These are phyloP conservation scores for Juncus inflexus DNA, from an alignment of 176 grass and related monocot genomes.

Conservation along the genomic window DNA sequence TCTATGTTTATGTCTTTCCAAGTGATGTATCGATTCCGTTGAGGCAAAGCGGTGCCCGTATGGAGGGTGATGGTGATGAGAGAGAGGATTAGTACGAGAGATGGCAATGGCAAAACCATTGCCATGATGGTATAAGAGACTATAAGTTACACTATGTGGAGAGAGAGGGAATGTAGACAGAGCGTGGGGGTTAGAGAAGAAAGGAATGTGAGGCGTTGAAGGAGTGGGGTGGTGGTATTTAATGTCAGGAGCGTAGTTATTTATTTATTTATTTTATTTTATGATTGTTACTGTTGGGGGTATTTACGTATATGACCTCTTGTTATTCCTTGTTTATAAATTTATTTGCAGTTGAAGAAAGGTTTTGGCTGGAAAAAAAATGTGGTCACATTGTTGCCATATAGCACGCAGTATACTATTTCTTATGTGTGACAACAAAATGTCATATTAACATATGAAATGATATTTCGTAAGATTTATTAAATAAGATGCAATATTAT, in stretches of 20 bases:
- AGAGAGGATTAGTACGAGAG: constrained; percentile 14
- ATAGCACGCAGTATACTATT: no score
- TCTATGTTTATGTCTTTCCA: constrained; percentile 62
- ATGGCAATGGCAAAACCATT: background rate
- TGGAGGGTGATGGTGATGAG: background rate
- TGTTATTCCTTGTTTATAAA: background rate
- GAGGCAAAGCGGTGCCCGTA: constrained; percentile 9
- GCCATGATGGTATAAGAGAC: constrained; percentile 18
- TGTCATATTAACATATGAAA: no score
- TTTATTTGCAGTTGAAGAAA: background rate
- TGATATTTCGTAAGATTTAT: no score
- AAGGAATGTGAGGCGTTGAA: constrained; percentile 54
- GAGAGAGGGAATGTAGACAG: background rate
- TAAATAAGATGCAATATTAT: no score
- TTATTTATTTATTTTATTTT: no score
- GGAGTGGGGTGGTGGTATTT: constrained; percentile 60
- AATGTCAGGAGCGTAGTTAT: constrained; percentile 57
- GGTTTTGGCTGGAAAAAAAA: background rate
- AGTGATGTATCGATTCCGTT: constrained; percentile 29
- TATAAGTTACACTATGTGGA: constrained; percentile 16
- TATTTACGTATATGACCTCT: background rate
- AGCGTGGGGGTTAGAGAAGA: background rate
- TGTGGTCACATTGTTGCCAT: background rate
- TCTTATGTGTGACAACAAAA: no score
- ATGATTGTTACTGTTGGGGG: constrained; percentile 7